Conservation (phyloP, 805 yeast species). For the Maudiozyma serrabonitensis region DNA sequence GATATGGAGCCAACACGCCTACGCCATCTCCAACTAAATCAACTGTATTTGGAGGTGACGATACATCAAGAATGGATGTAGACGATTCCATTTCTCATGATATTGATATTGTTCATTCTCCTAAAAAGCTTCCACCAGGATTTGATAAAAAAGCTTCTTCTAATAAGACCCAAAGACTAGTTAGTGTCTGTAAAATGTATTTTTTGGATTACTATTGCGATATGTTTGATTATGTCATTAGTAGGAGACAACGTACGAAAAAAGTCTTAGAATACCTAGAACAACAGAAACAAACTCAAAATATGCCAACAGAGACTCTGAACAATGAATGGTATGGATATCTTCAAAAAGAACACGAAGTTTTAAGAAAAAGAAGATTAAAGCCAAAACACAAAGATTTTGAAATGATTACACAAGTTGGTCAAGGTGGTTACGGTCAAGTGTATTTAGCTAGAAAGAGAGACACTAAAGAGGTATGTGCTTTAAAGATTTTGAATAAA, state of each 20-base stretch:
- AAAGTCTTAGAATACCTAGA: conserved; percentile 53
- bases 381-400: conserved; percentile 93
- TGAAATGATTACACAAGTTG: conserved; percentile 94
- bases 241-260: conserved; percentile 71
- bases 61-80: conserved; percentile 27
- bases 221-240: conserved; percentile 83
- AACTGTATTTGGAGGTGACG: conserved; percentile 17
- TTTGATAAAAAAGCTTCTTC: conserved; percentile 51
- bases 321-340: conserved; percentile 64
- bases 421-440: conserved; percentile 99
- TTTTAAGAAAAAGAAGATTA: conserved; percentile 76
- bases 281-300: conserved; percentile 23
- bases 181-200: conserved; percentile 87
- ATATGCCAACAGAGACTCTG: conserved; percentile 32
- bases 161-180: conserved; percentile 74
- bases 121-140: conserved; percentile 33
- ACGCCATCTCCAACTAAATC: conserved; percentile 27
- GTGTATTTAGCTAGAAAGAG: conserved; percentile 92
- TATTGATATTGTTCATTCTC: conserved; percentile 24
- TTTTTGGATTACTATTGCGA: conserved; percentile 94
- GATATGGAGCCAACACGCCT: conserved; percentile 6
- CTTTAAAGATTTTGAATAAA: conserved; percentile 84
- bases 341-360: conserved; percentile 72
- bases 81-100: conserved; percentile 20
- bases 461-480: conserved; percentile 92